phyloP scores from a whole-genome alignment of 805 yeast genomes.

The Myxozyma lipomycoides region DNA sequence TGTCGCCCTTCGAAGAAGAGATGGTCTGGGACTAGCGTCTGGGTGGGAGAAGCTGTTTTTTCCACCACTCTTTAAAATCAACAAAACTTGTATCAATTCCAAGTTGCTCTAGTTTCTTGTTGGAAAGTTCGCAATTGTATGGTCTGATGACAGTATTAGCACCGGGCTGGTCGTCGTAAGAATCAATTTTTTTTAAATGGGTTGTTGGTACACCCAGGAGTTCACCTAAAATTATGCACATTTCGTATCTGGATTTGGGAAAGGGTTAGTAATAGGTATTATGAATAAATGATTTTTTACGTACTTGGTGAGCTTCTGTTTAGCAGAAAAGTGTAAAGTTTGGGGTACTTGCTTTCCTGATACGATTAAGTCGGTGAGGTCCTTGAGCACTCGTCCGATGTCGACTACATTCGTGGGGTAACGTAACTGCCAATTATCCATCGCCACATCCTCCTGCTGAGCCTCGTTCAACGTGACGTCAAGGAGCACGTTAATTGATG shows the following conservation, averaged over 20 bases:
- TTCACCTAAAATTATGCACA: constrained; percentile 20
- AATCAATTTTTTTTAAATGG: constrained; percentile 10
- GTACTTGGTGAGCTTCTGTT: constrained; percentile 22
- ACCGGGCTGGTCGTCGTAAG: not conserved
- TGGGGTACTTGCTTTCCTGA: constrained; percentile 5
- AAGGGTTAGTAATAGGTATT: not conserved
- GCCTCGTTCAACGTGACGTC: constrained; percentile 17
- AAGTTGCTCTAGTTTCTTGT: constrained; percentile 7
- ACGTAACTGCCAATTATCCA: constrained; percentile 24
- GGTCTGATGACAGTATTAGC: constrained; percentile 9
- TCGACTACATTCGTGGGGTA: constrained; percentile 22
- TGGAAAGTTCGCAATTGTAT: constrained; percentile 19
- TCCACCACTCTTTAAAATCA: constrained; percentile 26
- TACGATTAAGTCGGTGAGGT: not conserved
- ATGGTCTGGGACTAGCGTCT: constrained; percentile 2
- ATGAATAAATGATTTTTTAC: not conserved
- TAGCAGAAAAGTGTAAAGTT: constrained; percentile 20
- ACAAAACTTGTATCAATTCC: constrained; percentile 18
- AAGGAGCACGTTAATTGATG: constrained; percentile 18
- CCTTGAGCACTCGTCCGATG: not conserved
- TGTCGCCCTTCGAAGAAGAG: not conserved
- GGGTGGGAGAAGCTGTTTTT: constrained; percentile 15
- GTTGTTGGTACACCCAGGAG: constrained; percentile 19
- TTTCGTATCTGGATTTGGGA: constrained; percentile 15
- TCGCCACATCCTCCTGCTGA: constrained; percentile 2